Evolutionary conservation across 257 asterid species (phyloP), one percentile per base, ranked within the genome.

Genomic region (Nyctanthes arbortristis): DNA sequence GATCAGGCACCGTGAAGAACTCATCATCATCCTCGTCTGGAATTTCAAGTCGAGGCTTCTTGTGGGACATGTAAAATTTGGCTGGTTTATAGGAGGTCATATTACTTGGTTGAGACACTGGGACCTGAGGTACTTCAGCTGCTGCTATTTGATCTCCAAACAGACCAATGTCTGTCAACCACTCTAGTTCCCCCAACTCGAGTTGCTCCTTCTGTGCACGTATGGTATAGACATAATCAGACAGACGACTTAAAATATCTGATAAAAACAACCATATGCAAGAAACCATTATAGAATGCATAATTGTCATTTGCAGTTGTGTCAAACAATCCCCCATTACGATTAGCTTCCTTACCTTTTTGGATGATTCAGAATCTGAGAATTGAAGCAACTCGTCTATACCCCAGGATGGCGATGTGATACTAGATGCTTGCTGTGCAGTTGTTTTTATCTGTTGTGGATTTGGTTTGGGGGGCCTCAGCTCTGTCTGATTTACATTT

Each of bases 101-200:
- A 81, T 63, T 72, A 60, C 70, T 76, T 0, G 87, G 36, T 69
- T 83, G 99, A 66, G 85, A 66, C 29, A 65, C 78, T 0, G 84
- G 86, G 7, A 91, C 88, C 82, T 94, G 88, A 43, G 97, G 97
- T 27, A 94, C 99, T 77, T 94, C 99, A 0, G 94, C 98, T 8
- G 95, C 93, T 5, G 88, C 77, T 63, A 70, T 80, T 73, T 85
- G 86, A 62, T 87, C 96, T 7, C 87, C 89, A 20, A 84, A 85
- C n/a, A 85, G 72, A 66, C 84, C 87, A 6, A 81, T 87, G 60
- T 85, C 97, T 0, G 87, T 55, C 31, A 91, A 64, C 97, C 97
- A 94, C 69, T 87, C 96, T 0, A 91, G 75, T 85, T 89, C 97
- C 4, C 80, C 81, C n/a, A 94, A 84, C 70, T 87, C 99, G n/a